Conservation (phyloP, 495 filamentous ascomycete species). For the Podospora bellae-mahoneyi region DNA sequence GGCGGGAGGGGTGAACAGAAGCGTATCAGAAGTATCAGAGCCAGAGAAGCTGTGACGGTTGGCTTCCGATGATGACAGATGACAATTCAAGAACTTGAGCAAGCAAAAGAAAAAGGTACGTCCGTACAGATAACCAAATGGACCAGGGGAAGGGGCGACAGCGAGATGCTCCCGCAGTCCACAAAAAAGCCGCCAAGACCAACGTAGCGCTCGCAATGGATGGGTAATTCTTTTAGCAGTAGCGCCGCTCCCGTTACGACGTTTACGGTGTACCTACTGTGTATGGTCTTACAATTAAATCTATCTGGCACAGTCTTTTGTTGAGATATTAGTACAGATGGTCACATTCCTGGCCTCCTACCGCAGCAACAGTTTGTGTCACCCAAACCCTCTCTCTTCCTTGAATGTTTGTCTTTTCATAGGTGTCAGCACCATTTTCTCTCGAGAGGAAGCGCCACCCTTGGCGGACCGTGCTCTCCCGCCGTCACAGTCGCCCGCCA, state of each 20-base stretch:
- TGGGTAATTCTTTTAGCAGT: not conserved
- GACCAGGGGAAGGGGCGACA: not conserved
- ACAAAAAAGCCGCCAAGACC: not conserved
- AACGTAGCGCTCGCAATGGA: not conserved
- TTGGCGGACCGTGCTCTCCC: not conserved
- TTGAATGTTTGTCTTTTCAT: not conserved
- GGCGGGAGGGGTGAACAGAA: slow-evolving; percentile 6
- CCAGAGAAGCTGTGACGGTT: not conserved
- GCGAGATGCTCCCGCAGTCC: not conserved
- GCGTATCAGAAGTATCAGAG: not conserved
- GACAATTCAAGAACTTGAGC: not conserved
- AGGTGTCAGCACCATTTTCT: not conserved
- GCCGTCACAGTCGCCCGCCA: not conserved
- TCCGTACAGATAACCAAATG: not conserved
- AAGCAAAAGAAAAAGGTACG: too few relatives aligned
- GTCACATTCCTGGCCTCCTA: not conserved
- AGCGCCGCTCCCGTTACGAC: not conserved
- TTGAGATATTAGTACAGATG: not conserved
- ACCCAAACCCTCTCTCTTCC: not conserved
- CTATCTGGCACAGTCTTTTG: not conserved
- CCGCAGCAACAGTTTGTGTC: not conserved
- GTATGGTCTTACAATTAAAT: not conserved
- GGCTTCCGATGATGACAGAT: not conserved
- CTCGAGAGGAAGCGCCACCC: not conserved
- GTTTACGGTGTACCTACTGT: not conserved